Evolutionary conservation across 176 grass and related monocot genomes (phyloP).

Genomic region (Avena eriantha): DNA sequence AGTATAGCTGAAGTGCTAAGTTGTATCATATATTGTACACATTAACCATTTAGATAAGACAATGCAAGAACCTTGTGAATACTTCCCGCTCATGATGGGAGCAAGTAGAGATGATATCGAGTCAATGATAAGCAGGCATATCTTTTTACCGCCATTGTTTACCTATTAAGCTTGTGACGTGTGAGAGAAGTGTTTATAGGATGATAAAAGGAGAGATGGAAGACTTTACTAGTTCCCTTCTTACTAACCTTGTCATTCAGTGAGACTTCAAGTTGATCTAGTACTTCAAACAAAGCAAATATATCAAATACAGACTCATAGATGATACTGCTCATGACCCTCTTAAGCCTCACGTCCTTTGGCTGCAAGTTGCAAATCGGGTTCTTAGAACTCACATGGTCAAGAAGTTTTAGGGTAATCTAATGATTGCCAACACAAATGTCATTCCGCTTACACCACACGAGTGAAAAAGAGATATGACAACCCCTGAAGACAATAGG

Average conservation of each 20-base stretch:
- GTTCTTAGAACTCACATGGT: slow-evolving; percentile 19
- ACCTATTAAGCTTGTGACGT: slow-evolving; percentile 49
- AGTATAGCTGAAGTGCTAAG: slow-evolving; percentile 1
- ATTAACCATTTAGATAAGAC: slow-evolving; percentile 24
- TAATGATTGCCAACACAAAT: slow-evolving; percentile 22
- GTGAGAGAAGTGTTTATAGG: slow-evolving; percentile 1
- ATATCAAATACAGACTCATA: slow-evolving; percentile 84
- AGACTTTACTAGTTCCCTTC: background rate
- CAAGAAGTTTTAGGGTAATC: background rate
- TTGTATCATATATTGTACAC: background rate
- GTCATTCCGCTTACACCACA: background rate
- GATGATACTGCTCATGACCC: slow-evolving; percentile 71
- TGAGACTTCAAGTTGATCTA: slow-evolving; percentile 69
- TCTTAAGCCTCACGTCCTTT: slow-evolving; percentile 60
- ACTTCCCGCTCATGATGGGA: slow-evolving; percentile 79
- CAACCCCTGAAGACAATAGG: background rate
- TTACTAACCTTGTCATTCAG: slow-evolving; percentile 62
- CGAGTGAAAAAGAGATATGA: slow-evolving; percentile 8
- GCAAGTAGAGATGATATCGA: slow-evolving; percentile 82
- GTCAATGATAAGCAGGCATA: slow-evolving; percentile 88
- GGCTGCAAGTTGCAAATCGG: slow-evolving; percentile 44
- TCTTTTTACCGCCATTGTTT: slow-evolving; percentile 49
- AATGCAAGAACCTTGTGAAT: slow-evolving; percentile 71
- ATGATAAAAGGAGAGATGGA: slow-evolving; percentile 3
- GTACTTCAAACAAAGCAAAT: slow-evolving; percentile 73